These are phyloP conservation scores for Penicillium soppii DNA, from an alignment of 495 filamentous ascomycete genomes.

Conservation along the genomic window DNA sequence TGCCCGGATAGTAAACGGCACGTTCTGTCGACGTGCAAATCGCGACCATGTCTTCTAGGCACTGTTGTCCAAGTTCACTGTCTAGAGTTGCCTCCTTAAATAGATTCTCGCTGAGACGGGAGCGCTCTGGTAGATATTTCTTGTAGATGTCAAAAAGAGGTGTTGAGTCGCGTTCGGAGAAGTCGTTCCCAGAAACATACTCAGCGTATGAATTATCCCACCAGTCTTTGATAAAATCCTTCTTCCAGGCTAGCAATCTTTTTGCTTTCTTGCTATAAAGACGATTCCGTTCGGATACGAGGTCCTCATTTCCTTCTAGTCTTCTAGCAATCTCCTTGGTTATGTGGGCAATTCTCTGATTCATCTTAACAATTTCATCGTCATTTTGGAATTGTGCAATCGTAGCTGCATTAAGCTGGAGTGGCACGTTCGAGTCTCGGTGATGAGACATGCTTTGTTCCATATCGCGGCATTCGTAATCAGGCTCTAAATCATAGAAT, in stretches of 20 bases:
- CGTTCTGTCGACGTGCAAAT: slow-evolving; percentile 15
- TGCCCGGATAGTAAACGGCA: slow-evolving; percentile 16
- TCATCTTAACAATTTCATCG: slow-evolving; percentile 12
- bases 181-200: slow-evolving; percentile 21
- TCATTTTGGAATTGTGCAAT: slow-evolving; percentile 11
- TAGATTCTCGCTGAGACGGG: slow-evolving; percentile 9
- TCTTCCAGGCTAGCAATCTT: slow-evolving; percentile 5
- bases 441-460: slow-evolving; percentile 26
- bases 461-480: slow-evolving; percentile 23
- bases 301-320: slow-evolving; percentile 5
- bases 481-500: slow-evolving; percentile 19
- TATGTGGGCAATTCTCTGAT: slow-evolving; percentile 15
- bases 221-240: slow-evolving; percentile 16
- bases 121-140: slow-evolving; percentile 19
- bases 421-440: slow-evolving; percentile 17
- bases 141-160: slow-evolving; percentile 16
- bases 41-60: slow-evolving; percentile 15
- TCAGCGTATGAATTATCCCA: slow-evolving; percentile 17
- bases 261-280: slow-evolving; percentile 23
- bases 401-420: slow-evolving; percentile 13
- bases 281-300: slow-evolving; percentile 6
- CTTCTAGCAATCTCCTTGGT: slow-evolving; percentile 11
- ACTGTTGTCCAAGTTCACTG: slow-evolving; percentile 15
- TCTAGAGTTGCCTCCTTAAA: slow-evolving; percentile 17
- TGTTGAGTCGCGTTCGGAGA: slow-evolving; percentile 17